These are phyloP conservation scores for Alternaria infectoria DNA, from an alignment of 2,329 filamentous ascomycete species.

Conservation along the genomic window DNA sequence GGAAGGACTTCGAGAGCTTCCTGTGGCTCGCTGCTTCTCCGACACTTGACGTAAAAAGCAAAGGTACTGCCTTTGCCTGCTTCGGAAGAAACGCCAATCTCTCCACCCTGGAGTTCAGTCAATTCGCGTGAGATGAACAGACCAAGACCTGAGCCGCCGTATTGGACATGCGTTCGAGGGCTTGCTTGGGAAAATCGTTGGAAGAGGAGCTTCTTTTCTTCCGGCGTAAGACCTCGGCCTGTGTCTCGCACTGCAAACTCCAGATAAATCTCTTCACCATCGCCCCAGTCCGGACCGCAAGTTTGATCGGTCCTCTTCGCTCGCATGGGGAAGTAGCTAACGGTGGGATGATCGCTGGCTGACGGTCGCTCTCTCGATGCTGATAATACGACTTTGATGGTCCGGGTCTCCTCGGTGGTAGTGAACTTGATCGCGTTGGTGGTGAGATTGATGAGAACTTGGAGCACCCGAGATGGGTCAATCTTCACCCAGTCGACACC, in stretches of 20 bases:
- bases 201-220: constrained; percentile 77
- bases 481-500: constrained; percentile 71
- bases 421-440: constrained; percentile 87
- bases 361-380: constrained; percentile 65
- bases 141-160: constrained; percentile 79
- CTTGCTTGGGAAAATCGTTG: constrained; percentile 80
- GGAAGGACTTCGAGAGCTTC: constrained; percentile 34
- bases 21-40: constrained; percentile 57
- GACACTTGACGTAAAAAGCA: constrained; percentile 76
- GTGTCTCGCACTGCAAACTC: constrained; percentile 79
- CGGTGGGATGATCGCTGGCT: constrained; percentile 50
- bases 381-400: constrained; percentile 70
- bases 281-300: constrained; percentile 70
- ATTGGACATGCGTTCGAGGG: constrained; percentile 76
- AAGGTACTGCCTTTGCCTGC: constrained; percentile 75
- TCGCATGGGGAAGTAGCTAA: constrained; percentile 68
- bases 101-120: constrained; percentile 80
- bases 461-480: constrained; percentile 76
- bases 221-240: constrained; percentile 72
- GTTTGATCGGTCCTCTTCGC: constrained; percentile 56
- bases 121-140: constrained; percentile 80
- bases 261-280: constrained; percentile 69
- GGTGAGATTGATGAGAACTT: constrained; percentile 75
- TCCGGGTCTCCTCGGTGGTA: constrained; percentile 64
- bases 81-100: constrained; percentile 74